Evolutionary conservation across 148 eudicot genomes (phyloP), one percentile per base, ranked within the genome.

Genomic region (Fagopyrum esculentum): DNA sequence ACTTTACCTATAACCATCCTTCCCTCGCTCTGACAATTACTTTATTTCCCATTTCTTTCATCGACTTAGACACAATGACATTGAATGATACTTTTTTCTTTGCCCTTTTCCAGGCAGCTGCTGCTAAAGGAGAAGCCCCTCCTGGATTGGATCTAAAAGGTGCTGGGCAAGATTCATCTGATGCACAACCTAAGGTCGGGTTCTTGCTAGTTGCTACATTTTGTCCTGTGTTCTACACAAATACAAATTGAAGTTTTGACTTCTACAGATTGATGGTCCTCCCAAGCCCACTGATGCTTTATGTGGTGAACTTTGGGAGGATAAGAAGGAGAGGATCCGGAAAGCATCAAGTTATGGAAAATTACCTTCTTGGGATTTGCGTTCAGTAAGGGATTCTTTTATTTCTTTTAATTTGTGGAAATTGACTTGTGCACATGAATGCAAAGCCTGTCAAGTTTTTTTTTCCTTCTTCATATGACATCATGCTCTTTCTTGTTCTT

Each of bases 41-140:
- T 29, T 29, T 13, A 6, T 40, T 10, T 13, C 13, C 46, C 8
- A 35, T 35, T 66, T 13, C 19, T 9, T 43, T 66, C 71, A 40
- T 66, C 17, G 22, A 66, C 15, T 66, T 43, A 40, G 45, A 30
- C 30, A 16, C 69, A 30, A 26, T 10, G 30, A 16, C 69, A 30
- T 63, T 10, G 30, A 30, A 4, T 63, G 45, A 9, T 43, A 40
- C 46, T 63, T 63, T 15, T 61, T 61, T 17, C 15, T 17, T 59
- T 19, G 30, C 9, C 64, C 22, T 10, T 40, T 66, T 63, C 68
- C 83, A 95, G 98, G 97, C 97, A 76, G 97, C 98, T 83, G 95
- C 98, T 78, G 87, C 95, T 78, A 95, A 95, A 80, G 98, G 98
- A 71, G 97, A 92, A 89, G 91, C 98, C n/a, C 98, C 98, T 59